Percentiles rank a stretch among this genome's conserved stretches.
Evolutionary conservation across 2,329 filamentous ascomycete genomes (phyloP).

Genomic region (Xylaria sp.): DNA sequence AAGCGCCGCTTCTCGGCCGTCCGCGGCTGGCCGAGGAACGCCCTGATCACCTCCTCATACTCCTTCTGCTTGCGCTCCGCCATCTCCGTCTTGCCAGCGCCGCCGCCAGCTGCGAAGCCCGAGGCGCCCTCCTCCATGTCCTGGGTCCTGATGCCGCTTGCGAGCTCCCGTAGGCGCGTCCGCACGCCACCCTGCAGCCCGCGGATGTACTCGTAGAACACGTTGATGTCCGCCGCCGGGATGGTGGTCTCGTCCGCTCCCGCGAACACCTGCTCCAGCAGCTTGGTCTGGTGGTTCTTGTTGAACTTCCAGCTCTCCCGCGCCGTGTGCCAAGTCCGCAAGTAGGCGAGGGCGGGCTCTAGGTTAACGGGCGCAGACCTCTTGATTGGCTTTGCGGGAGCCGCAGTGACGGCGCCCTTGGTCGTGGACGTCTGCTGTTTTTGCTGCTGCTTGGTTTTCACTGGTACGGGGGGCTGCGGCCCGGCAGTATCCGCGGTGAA

Average conservation of each 20-base stretch:
- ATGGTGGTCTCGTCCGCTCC: conserved; percentile 68
- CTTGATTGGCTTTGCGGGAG: conserved; percentile 43
- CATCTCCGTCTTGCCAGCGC: conserved; percentile 54
- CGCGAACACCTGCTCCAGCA: conserved; percentile 85
- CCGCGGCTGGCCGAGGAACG: conserved; percentile 53
- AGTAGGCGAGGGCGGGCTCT: conserved; percentile 77
- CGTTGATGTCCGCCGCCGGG: conserved; percentile 73
- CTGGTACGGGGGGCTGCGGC: conserved; percentile 37
- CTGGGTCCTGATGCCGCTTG: conserved; percentile 68
- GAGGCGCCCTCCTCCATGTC: conserved; percentile 62
- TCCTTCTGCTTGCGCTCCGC: conserved; percentile 62
- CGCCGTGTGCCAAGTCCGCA: conserved; percentile 77
- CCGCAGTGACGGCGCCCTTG: conserved; percentile 51
- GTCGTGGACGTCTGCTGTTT: conserved; percentile 46
- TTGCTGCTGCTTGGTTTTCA: conserved; percentile 48
- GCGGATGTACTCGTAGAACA: conserved; percentile 80
- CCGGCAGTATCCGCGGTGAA: conserved; percentile 49
- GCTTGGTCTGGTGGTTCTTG: conserved; percentile 87
- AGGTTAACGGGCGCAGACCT: conserved; percentile 56
- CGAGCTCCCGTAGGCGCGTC: conserved; percentile 73
- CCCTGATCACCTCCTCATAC: conserved; percentile 66
- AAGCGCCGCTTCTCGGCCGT: conserved; percentile 59
- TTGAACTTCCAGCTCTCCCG: conserved; percentile 91
- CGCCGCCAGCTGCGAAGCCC: conserved; percentile 57
- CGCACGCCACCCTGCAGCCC: conserved; percentile 81